These are phyloP conservation scores for Cryptosporidium muris DNA, from an alignment of 169 alveolate species.

Conservation along the genomic window DNA sequence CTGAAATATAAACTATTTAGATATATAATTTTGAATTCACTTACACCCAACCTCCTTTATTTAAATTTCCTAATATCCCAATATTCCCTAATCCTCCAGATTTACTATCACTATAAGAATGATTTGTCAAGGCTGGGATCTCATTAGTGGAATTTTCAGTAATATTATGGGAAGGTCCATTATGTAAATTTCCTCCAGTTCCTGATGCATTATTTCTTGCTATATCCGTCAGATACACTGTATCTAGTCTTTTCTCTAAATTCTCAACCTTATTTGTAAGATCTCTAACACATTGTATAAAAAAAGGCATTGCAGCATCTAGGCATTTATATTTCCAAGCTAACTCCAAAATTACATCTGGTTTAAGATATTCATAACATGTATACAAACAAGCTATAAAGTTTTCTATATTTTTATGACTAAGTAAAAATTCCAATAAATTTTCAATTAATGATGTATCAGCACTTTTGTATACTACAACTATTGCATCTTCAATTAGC, in stretches of 20 bases:
- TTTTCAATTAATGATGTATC: slow-evolving; percentile 90
- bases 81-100: neutral
- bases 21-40: no score
- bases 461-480: slow-evolving; percentile 86
- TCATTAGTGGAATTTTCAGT: slow-evolving; percentile 11
- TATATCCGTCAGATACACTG: slow-evolving; percentile 71
- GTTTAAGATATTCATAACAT: slow-evolving; percentile 95
- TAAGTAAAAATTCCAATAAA: slow-evolving; percentile 88
- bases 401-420: slow-evolving; percentile 89
- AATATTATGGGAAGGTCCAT: slow-evolving; percentile 25
- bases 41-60: no score
- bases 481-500: slow-evolving; percentile 86
- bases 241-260: slow-evolving; percentile 82
- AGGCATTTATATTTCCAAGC: slow-evolving; percentile 96
- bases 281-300: slow-evolving; percentile 90
- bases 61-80: neutral
- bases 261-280: slow-evolving; percentile 79
- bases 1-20: no score
- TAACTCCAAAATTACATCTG: slow-evolving; percentile 97
- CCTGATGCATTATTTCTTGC: slow-evolving; percentile 14
- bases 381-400: slow-evolving; percentile 97
- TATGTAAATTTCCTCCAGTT: slow-evolving; percentile 38
- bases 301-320: slow-evolving; percentile 96
- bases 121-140: neutral
- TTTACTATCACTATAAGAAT: neutral